These are phyloP conservation scores for Talaromyces liani DNA, from an alignment of 495 filamentous ascomycete species.

Conservation along the genomic window DNA sequence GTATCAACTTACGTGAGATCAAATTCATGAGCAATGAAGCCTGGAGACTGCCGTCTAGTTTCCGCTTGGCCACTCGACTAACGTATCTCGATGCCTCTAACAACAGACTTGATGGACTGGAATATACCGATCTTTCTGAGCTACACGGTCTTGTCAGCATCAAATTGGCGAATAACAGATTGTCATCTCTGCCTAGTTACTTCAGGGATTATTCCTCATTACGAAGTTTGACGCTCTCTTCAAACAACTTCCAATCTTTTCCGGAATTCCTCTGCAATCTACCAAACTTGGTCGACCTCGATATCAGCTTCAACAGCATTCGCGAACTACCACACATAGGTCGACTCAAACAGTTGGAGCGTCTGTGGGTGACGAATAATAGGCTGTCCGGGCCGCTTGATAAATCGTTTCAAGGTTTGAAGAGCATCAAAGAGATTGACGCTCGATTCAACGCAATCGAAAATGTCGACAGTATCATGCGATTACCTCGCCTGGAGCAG, in stretches of 20 bases:
- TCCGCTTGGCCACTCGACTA: slow-evolving; percentile 71
- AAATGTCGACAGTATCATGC: slow-evolving; percentile 75
- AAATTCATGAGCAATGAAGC: slow-evolving; percentile 91
- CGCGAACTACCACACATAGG: slow-evolving; percentile 70
- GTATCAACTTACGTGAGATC: slow-evolving; percentile 86
- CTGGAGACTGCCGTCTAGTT: slow-evolving; percentile 73
- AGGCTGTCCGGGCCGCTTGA: slow-evolving; percentile 67
- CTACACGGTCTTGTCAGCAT: slow-evolving; percentile 75
- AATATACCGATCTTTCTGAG: slow-evolving; percentile 68
- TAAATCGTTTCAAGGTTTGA: slow-evolving; percentile 57
- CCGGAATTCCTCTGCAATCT: slow-evolving; percentile 78
- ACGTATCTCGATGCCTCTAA: slow-evolving; percentile 92
- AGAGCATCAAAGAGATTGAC: slow-evolving; percentile 83
- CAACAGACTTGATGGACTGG: slow-evolving; percentile 80
- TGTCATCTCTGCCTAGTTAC: slow-evolving; percentile 67
- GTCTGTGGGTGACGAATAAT: slow-evolving; percentile 94
- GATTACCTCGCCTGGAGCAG: slow-evolving; percentile 79
- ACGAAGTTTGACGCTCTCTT: slow-evolving; percentile 80
- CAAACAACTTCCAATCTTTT: slow-evolving; percentile 81
- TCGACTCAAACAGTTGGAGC: slow-evolving; percentile 67
- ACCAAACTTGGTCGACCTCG: slow-evolving; percentile 79
- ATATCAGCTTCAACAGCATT: slow-evolving; percentile 95
- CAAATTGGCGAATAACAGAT: slow-evolving; percentile 85
- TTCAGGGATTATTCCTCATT: slow-evolving; percentile 72
- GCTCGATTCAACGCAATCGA: slow-evolving; percentile 84